Percentiles rank a stretch among this genome's conserved stretches.
Evolutionary conservation across 2,329 filamentous ascomycete species (phyloP).

Genomic region (Nothophoma quercina): DNA sequence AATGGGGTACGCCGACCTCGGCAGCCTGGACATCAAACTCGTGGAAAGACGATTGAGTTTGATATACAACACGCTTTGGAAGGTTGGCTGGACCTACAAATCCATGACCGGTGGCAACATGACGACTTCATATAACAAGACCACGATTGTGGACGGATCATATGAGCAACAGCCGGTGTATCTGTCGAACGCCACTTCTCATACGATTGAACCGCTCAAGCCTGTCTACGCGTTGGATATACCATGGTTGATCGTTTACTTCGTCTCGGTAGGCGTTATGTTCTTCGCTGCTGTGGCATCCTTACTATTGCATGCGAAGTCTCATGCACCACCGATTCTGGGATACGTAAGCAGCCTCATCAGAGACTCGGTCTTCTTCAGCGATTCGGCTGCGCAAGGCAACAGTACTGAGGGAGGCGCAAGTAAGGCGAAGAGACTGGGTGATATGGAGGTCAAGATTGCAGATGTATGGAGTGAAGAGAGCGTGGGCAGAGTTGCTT

Average conservation of each 20-base stretch:
- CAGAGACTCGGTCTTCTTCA: constrained; percentile 20
- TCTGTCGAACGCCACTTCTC: not conserved
- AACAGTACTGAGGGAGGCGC: constrained; percentile 13
- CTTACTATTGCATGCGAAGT: constrained; percentile 11
- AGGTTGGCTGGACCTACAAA: constrained; percentile 2
- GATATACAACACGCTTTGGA: constrained; percentile 19
- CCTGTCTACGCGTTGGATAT: constrained; percentile 10
- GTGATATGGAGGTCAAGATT: constrained; percentile 15
- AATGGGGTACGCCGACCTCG: not conserved
- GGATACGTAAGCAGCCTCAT: constrained; percentile 18
- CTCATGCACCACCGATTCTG: constrained; percentile 10
- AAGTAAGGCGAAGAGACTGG: constrained; percentile 9
- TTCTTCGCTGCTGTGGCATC: constrained; percentile 18
- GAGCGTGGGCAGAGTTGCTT: constrained; percentile 15
- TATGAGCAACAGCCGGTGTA: too few species aligned
- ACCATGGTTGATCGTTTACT: constrained; percentile 13
- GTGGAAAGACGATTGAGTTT: constrained; percentile 8
- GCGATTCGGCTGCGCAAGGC: not conserved
- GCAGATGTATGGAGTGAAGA: constrained; percentile 10
- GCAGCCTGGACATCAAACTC: constrained; percentile 1
- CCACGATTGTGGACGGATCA: too few species aligned
- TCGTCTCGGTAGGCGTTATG: constrained; percentile 17
- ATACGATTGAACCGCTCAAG: constrained; percentile 1
- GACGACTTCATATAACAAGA: not conserved
- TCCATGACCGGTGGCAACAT: constrained; percentile 2